Base-by-base conservation (phyloP, 176 grass and related monocot species). In the Eremochloa ophiuroides region DNA sequence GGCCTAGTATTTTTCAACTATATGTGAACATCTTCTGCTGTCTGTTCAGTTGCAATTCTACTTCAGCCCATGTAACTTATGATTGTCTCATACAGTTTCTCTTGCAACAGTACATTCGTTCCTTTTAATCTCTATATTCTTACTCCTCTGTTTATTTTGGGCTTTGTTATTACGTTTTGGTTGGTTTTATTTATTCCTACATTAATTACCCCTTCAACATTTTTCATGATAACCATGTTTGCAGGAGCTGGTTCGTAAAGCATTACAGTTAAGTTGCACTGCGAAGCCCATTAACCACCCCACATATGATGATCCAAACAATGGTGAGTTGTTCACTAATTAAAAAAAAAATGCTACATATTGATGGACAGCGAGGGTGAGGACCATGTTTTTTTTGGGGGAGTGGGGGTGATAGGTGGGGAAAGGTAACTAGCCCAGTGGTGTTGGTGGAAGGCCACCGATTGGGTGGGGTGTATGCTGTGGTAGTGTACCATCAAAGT, bases 271-370 rank as follows among this genome's bases (percentile, higher is more conserved):
- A 69, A 46, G 1, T 69, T 90, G 88, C 39, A 86, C 2, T 4
- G 88, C 84, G 25, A 83, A 50, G 68, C 88, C 79, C 53, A 86
- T 90, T 74, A 90, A 86, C 79, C 84, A 90, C 61, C 88, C 88
- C 10, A 90, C 84, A 7, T 90, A 86, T 74, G 88, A 86, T 75
- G 88, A 90, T 51, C 84, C 88, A 31, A 90, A 86, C 74, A 82
- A 90, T 79, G 88, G 88, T 86, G 39, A 77, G 53, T 25, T 58
- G 59, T 85, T 85, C 47, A 28, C 69, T 70, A 71, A 55, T 43
- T 23, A 34, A 78, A 78, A 28, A 72, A 72, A 44, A 58, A 58
- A 56, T 25, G 9, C 8, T 56, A 56, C n/a, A n/a, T n/a, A n/a
- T n/a, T 28, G 25, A 41, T 17, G 7, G 23, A 25, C 0, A 59